Percentiles rank a stretch among this genome's conserved stretches.
Evolutionary conservation across 129 eudicot genomes (phyloP).

Genomic region (Tagetes erecta): DNA sequence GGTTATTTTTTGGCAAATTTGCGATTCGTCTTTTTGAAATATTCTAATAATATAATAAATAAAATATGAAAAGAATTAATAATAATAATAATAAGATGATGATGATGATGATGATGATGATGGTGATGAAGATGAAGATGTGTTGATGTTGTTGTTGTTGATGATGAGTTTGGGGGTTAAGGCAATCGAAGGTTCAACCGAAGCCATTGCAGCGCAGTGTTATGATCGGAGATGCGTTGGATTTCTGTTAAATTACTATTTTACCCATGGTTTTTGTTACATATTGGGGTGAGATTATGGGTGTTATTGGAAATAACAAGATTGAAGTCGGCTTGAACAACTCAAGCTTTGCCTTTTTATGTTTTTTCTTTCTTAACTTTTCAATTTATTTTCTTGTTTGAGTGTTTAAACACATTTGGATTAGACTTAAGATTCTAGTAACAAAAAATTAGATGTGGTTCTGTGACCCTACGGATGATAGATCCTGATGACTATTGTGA

Average conservation of each 20-base stretch:
- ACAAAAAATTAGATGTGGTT: too few relatives aligned
- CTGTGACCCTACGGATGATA: too few relatives aligned
- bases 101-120: background rate
- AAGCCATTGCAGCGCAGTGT: conserved; percentile 50
- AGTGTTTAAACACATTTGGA: too few relatives aligned
- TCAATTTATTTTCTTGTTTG: too few relatives aligned
- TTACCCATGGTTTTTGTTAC: conserved; percentile 34
- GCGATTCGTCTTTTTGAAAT: conserved; percentile 20
- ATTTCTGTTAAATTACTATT: conserved; percentile 24
- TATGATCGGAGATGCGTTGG: conserved; percentile 55
- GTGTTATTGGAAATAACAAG: conserved; percentile 32
- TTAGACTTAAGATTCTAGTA: too few relatives aligned
- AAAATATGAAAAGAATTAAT: background rate
- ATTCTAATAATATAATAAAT: conserved; percentile 16
- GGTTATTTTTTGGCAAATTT: conserved; percentile 26
- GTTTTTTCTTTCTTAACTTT: background rate
- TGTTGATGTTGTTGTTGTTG: background rate
- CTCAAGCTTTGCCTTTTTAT: conserved; percentile 25
- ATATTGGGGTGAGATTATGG: conserved; percentile 20
- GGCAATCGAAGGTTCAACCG: conserved; percentile 43
- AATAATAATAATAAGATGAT: conserved; percentile 7
- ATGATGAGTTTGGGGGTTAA: conserved; percentile 39
- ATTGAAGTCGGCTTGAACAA: conserved; percentile 49
- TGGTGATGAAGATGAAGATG: too few relatives aligned
- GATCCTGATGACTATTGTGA: too few relatives aligned